These are phyloP conservation scores for Elasticomyces elasticus DNA, from an alignment of 495 filamentous ascomycete species.

Conservation along the genomic window DNA sequence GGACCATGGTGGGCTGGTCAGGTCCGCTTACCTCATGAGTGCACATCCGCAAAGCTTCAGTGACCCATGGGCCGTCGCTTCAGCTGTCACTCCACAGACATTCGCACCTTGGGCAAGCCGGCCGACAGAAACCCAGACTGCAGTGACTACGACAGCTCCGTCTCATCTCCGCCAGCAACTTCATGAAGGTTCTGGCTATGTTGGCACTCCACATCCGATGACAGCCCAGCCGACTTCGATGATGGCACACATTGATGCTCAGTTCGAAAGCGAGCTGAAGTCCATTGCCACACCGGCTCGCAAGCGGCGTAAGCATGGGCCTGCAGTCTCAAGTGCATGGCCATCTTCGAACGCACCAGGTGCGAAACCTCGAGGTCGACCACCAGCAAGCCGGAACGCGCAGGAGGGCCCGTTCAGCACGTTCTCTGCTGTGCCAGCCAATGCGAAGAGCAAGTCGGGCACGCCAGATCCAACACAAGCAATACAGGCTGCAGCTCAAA, in stretches of 20 bases:
- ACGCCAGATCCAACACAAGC: neutral
- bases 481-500: neutral
- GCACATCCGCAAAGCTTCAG: conserved; percentile 46
- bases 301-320: conserved; percentile 64
- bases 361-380: conserved; percentile 74
- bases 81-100: conserved; percentile 24
- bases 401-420: conserved; percentile 76
- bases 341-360: conserved; percentile 55
- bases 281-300: conserved; percentile 55
- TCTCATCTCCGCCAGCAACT: conserved; percentile 39
- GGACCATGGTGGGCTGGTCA: conserved; percentile 49
- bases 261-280: conserved; percentile 50
- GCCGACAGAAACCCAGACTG: conserved; percentile 25
- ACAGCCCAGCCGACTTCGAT: conserved; percentile 38
- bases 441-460: conserved; percentile 13
- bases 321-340: conserved; percentile 94
- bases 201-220: conserved; percentile 61
- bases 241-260: conserved; percentile 38
- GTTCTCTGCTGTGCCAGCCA: conserved; percentile 62
- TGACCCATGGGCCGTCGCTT: conserved; percentile 30
- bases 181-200: conserved; percentile 39
- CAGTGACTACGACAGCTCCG: conserved; percentile 23
- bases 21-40: conserved; percentile 51
- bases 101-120: conserved; percentile 19
- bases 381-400: conserved; percentile 67